phyloP scores from a whole-genome alignment of 2,329 filamentous ascomycete genomes.

The Claviceps monticola region DNA sequence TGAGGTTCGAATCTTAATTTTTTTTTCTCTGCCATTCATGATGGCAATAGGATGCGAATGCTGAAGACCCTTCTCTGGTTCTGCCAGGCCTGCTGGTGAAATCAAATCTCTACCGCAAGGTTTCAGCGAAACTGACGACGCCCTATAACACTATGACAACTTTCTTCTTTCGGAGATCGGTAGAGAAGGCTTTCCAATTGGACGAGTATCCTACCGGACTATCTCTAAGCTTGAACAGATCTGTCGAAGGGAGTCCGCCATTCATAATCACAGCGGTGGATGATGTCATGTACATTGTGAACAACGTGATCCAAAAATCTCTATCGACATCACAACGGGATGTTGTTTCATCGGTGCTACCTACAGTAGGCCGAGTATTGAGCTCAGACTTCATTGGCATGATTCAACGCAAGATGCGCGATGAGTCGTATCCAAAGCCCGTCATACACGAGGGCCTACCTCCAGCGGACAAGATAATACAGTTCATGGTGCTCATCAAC shows the following conservation, averaged over 20 bases:
- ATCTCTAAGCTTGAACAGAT: slow-evolving; percentile 57
- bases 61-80: slow-evolving; percentile 42
- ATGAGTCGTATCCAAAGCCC: slow-evolving; percentile 81
- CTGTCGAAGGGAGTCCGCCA: slow-evolving; percentile 64
- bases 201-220: slow-evolving; percentile 77
- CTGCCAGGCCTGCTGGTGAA: slow-evolving; percentile 63
- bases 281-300: slow-evolving; percentile 98
- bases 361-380: slow-evolving; percentile 66
- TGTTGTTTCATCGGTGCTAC: slow-evolving; percentile 64
- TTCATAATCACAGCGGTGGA: slow-evolving; percentile 93
- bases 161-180: slow-evolving; percentile 91
- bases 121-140: slow-evolving; percentile 55
- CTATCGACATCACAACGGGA: slow-evolving; percentile 73
- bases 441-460: slow-evolving; percentile 67
- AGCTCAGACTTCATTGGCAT: slow-evolving; percentile 88
- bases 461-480: slow-evolving; percentile 74
- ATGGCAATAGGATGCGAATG: slow-evolving; percentile 31
- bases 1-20: not conserved
- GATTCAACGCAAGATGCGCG: slow-evolving; percentile 94
- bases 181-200: slow-evolving; percentile 94
- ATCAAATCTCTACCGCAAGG: slow-evolving; percentile 69
- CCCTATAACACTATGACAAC: slow-evolving; percentile 89
- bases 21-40: not conserved
- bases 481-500: slow-evolving; percentile 89
- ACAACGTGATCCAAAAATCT: slow-evolving; percentile 75